Conservation (phyloP, 805 yeast genomes). For the Kurtzmaniella cleridarum region DNA sequence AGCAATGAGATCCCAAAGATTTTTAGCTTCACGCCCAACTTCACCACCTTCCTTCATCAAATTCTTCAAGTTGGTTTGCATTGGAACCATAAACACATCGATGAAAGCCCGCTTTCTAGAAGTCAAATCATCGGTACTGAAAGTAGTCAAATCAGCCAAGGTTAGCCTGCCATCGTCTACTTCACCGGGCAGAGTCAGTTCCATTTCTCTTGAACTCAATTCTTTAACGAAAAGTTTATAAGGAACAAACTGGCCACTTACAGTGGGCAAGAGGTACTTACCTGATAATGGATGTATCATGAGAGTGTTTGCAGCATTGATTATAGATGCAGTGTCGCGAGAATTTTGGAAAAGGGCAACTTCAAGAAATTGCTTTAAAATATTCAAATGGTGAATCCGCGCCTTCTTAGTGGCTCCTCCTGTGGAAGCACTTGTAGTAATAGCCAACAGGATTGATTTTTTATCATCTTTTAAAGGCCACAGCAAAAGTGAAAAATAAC, state of each 20-base stretch:
- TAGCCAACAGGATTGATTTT: constrained; percentile 29
- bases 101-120: constrained; percentile 50
- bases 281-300: constrained; percentile 43
- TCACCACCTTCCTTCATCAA: constrained; percentile 70
- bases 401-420: constrained; percentile 33
- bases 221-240: constrained; percentile 53
- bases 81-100: constrained; percentile 47
- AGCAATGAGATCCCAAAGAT: constrained; percentile 14
- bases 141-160: constrained; percentile 35
- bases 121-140: constrained; percentile 56
- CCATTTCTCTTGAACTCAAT: constrained; percentile 10
- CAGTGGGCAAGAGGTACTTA: constrained; percentile 48
- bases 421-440: constrained; percentile 26
- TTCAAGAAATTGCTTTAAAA: constrained; percentile 39
- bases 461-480: constrained; percentile 54
- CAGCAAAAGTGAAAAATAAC: constrained; percentile 64
- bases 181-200: constrained; percentile 5
- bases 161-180: constrained; percentile 20
- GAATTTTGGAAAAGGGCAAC: constrained; percentile 33
- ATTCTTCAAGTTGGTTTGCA: constrained; percentile 45
- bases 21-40: constrained; percentile 46
- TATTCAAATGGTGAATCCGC: constrained; percentile 35
- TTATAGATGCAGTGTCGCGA: constrained; percentile 12
- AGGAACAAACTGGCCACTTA: constrained; percentile 60
- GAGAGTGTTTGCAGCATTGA: constrained; percentile 11